Evolutionary conservation across 768 basidiomycete species (phyloP).

Genomic region (Ramaria sp.): DNA sequence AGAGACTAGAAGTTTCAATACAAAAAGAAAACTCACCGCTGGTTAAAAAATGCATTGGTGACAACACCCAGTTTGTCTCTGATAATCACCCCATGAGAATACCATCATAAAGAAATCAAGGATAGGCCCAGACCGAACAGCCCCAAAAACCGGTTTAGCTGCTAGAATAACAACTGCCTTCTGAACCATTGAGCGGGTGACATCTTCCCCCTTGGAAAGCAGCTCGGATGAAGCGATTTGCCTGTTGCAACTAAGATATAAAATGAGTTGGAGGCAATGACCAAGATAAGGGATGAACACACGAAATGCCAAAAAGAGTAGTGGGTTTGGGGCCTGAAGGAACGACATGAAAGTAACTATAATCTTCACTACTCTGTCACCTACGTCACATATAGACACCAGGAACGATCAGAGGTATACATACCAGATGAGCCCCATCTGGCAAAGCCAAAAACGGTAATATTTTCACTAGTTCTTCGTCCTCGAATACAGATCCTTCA

Average conservation of each 20-base stretch:
- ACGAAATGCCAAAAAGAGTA: conserved; percentile 97
- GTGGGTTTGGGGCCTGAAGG: conserved; percentile 56
- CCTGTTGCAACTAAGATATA: conserved; percentile 67
- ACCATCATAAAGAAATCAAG: background rate
- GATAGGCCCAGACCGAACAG: conserved; percentile 54
- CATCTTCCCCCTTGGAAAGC: conserved; percentile 64
- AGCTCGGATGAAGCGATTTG: conserved; percentile 79
- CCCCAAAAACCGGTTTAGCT: conserved; percentile 84
- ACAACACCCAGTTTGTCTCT: conserved; percentile 93
- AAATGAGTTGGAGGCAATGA: background rate
- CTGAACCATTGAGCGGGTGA: conserved; percentile 93
- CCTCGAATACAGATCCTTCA: conserved; percentile 65
- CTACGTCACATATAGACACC: conserved; percentile 13
- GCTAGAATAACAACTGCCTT: conserved; percentile 95
- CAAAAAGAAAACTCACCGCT: conserved; percentile 35
- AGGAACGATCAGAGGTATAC: conserved; percentile 1
- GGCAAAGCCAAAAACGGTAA: conserved; percentile 94
- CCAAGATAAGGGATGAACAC: conserved; percentile 20
- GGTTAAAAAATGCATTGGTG: conserved; percentile 83
- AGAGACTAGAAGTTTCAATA: background rate
- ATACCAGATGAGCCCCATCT: conserved; percentile 89
- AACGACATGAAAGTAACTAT: conserved; percentile 91
- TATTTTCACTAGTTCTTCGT: conserved; percentile 76
- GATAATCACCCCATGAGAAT: background rate
- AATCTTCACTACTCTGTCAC: conserved; percentile 76